phyloP scores from a whole-genome alignment of 1,284 basidiomycete genomes.

The Schizophyllum amplum region DNA sequence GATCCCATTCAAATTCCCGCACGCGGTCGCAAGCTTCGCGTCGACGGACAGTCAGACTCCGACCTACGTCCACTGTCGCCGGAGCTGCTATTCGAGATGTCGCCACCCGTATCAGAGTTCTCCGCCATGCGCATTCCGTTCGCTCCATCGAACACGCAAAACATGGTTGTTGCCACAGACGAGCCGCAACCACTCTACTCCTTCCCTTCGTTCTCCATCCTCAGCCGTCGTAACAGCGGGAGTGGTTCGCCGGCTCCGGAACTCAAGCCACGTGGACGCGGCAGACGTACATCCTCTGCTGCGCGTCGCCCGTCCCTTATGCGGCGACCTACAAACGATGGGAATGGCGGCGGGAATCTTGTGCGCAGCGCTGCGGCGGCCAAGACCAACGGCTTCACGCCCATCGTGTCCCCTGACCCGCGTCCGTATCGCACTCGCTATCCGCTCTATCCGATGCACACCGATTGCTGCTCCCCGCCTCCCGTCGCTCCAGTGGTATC shows the following conservation, averaged over 20 bases:
- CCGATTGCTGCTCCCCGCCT: not conserved
- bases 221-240: not conserved
- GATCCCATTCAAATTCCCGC: constrained; percentile 31
- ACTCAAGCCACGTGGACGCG: not conserved
- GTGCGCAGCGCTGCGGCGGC: not conserved
- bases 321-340: not conserved
- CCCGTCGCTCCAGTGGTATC: not conserved
- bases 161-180: not conserved
- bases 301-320: not conserved
- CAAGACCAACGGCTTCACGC: not conserved
- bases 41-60: not conserved
- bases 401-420: not conserved
- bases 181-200: not conserved
- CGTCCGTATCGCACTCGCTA: not conserved
- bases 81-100: constrained; percentile 35
- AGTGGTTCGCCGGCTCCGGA: not conserved
- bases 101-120: not conserved
- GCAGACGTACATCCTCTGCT: not conserved
- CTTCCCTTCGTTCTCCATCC: not conserved
- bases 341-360: not conserved
- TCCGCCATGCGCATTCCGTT: not conserved
- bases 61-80: constrained; percentile 22
- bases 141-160: not conserved
- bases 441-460: not conserved
- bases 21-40: constrained; percentile 4